Conservation (phyloP, 108 stramenopile species). For the Cyclostephanos invisitatus region DNA sequence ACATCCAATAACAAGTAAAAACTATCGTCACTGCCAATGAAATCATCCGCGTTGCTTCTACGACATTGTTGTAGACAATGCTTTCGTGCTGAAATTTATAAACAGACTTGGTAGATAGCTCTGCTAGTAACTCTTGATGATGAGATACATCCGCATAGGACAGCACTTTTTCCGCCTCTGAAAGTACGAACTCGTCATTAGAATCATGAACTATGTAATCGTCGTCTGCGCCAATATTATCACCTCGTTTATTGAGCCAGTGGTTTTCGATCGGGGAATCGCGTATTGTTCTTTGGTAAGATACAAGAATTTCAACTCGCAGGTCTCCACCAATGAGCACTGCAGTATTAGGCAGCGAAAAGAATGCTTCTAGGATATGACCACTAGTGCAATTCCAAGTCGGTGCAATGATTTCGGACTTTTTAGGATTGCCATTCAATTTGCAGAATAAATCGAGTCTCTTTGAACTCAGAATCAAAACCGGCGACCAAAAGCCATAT, state of each 20-base stretch:
- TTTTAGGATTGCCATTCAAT: conserved; percentile 17
- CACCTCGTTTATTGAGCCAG: conserved; percentile 22
- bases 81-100: conserved; percentile 61
- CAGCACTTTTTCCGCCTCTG: conserved; percentile 32
- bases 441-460: conserved; percentile 55
- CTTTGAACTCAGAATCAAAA: conserved; percentile 51
- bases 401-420: neutral
- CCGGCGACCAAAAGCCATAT: conserved; percentile 45
- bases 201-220: conserved; percentile 10
- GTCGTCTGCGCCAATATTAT: conserved; percentile 13
- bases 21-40: conserved; percentile 49
- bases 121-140: conserved; percentile 38
- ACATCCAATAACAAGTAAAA: conserved; percentile 66
- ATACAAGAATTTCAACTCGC: conserved; percentile 51
- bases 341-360: conserved; percentile 63
- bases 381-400: conserved; percentile 63
- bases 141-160: conserved; percentile 41
- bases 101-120: conserved; percentile 52
- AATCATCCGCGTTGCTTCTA: conserved; percentile 50
- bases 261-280: conserved; percentile 19
- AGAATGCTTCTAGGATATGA: conserved; percentile 56
- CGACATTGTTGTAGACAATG: conserved; percentile 38
- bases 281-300: conserved; percentile 27
- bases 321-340: conserved; percentile 57
- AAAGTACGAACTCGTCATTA: conserved; percentile 14